A percentile compares a stretch with the other conserved stretches of the same genome.
Conservation (phyloP, 768 basidiomycete species). For the Leccinellum luteum region DNA sequence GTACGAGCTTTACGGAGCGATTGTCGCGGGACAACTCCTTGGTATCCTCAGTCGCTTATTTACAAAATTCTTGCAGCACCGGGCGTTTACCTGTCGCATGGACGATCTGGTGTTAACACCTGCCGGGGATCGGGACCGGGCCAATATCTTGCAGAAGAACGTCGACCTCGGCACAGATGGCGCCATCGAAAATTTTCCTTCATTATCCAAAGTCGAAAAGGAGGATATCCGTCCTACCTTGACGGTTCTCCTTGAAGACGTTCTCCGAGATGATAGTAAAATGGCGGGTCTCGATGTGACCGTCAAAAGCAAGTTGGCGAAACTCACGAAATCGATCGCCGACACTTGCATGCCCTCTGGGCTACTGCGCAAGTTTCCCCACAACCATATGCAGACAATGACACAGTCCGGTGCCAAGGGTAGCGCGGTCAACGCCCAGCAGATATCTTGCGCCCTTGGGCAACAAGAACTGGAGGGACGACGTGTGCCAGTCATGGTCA, state of each 20-base stretch:
- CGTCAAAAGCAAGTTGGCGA: conserved; percentile 80
- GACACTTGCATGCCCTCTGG: conserved; percentile 84
- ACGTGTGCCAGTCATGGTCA: conserved; percentile 98
- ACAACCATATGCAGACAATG: conserved; percentile 99
- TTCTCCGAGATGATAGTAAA: conserved; percentile 91
- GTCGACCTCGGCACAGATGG: conserved; percentile 78
- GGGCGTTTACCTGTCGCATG: conserved; percentile 98
- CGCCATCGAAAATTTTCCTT: conserved; percentile 88
- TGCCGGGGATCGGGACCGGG: conserved; percentile 70
- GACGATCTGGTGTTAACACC: conserved; percentile 92
- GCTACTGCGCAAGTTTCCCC: conserved; percentile 90
- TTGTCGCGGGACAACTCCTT: conserved; percentile 84
- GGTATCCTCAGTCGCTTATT: conserved; percentile 92
- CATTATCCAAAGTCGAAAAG: conserved; percentile 49
- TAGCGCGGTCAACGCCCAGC: conserved; percentile 93
- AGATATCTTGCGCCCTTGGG: conserved; percentile 96
- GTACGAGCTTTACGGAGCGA: conserved; percentile 92
- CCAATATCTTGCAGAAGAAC: conserved; percentile 63
- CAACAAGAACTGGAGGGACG: conserved; percentile 98
- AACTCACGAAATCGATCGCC: conserved; percentile 87
- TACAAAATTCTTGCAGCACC: conserved; percentile 95
- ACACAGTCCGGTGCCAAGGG: conserved; percentile 98
- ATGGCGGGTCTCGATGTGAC: conserved; percentile 97
- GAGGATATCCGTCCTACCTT: conserved; percentile 59
- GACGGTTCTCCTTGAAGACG: conserved; percentile 76